A percentile compares a stretch with the other conserved stretches of the same genome.
Conservation (phyloP, 192 early-diverging fungal genomes). For the Funneliformis geosporum region DNA sequence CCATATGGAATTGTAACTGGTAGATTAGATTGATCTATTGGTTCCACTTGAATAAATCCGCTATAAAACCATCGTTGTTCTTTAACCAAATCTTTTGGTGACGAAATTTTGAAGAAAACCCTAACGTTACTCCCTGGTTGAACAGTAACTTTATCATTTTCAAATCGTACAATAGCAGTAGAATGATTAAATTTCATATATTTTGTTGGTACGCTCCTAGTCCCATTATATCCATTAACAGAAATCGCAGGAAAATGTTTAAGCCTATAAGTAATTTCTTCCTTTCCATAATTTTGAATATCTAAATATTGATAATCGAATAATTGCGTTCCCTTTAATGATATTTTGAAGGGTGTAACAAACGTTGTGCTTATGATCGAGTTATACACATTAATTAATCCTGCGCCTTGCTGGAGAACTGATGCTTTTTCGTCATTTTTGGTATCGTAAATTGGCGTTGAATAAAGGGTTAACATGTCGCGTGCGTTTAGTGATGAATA, state of each 20-base stretch:
- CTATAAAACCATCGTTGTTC: conserved; percentile 49
- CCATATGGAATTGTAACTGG: conserved; percentile 18
- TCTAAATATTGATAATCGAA: neutral
- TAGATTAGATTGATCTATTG: neutral
- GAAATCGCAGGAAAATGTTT: neutral
- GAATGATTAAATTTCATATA: conserved; percentile 30
- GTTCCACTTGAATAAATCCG: conserved; percentile 47
- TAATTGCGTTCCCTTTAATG: conserved; percentile 32
- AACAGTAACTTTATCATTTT: conserved; percentile 32
- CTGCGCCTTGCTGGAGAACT: conserved; percentile 38
- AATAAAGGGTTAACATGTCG: conserved; percentile 39
- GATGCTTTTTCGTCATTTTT: conserved; percentile 21
- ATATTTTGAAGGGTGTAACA: conserved; percentile 32
- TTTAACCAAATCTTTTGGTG: conserved; percentile 36
- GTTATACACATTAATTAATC: conserved; percentile 37
- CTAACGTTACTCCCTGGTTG: conserved; percentile 36
- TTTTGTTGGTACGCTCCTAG: neutral
- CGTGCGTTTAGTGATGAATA: conserved; percentile 8
- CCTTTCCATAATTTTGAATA: neutral
- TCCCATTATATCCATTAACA: conserved; percentile 16
- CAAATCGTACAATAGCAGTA: conserved; percentile 43
- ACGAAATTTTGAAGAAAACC: conserved; percentile 42
- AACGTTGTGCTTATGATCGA: conserved; percentile 27
- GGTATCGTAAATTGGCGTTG: conserved; percentile 26
- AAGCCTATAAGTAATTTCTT: neutral